Base-by-base conservation (phyloP, 495 filamentous ascomycete genomes). In the Neurospora tetrasperma region DNA sequence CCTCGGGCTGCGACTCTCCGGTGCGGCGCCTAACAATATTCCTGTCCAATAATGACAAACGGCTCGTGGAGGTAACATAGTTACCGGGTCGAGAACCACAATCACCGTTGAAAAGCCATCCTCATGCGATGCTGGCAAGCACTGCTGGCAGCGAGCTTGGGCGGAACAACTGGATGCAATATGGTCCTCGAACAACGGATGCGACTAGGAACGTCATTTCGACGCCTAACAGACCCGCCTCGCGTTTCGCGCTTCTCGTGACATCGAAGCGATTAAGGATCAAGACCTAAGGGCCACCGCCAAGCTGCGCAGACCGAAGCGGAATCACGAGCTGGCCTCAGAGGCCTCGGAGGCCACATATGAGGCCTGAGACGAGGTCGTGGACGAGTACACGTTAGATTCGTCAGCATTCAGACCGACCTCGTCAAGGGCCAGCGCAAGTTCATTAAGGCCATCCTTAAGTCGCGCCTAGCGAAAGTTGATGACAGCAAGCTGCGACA, bases 401-500 rank as follows among this genome's bases (percentile, higher is more conserved):
- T 27, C 23, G 54, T 62, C 23, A 62, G 54, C 2, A 12, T 1
- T 31, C 54, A 59, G 23, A 14, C 8, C 44, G 23, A 11, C 23
- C 20, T 59, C 48, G 48, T 59, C 48, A 59, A 9, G 46, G 46
- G 10, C 20, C 54, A 66, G 27, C 54, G 23, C 54, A 6, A 18
- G 27, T 38, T 66, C 14, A 2, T 9, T 5, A 8, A 31, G 27
- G 54, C 54, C 31, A 16, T 66, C 14, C 27, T 38, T 35, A 12
- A 9, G 27, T 66, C 54, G 54, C 69, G 44, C 18, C 73, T 81
- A 83, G 70, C 83, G 80, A 73, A 86, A 83, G 70, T 83, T 83
- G 74, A 86, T 85, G 69, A 86, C 80, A 42, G 84, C 84, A 72
- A 86, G 83, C 82, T 84, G 69, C 4, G 41, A 46, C 43, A 78